Evolutionary conservation across 2,329 filamentous ascomycete species (phyloP), one percentile per base, ranked within the genome.

Genomic region (Phialemoniopsis sp.): DNA sequence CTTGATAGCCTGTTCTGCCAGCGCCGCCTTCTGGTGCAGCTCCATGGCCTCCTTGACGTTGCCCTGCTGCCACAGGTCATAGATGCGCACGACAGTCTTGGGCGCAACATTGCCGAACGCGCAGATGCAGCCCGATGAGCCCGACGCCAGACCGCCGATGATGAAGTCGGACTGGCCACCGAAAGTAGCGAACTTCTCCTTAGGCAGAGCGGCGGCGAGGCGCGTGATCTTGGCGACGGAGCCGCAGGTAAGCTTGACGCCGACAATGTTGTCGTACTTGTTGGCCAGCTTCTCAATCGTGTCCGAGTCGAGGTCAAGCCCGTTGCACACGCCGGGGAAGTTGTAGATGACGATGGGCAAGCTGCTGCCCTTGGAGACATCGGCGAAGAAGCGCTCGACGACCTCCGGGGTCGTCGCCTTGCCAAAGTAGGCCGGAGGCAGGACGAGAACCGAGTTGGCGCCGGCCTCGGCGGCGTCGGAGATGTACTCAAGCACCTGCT

Each of bases 161-260:
- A 89, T 59, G 56, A 86, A 89, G 52, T 89, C 85, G 3, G 77
- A 79, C 62, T 89, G 84, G 1, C 86, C 86, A 1, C 82, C 84
- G 51, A 79, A 88, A 1, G 80, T 76, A 2, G 82, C 76, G 53
- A 89, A 89, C 10, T 70, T 58, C 3, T 74, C 67, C 0, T 72
- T 58, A 0, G 70, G 58, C 42, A 85, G 62, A 44, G 66, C 56
- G 13, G 66, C 67, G 7, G 60, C 55, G 4, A 89, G 70, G 8
- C 84, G 70, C 4, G 79, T 78, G 36, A 88, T 73, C 61, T 88
- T 88, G 42, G 80, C 84, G 26, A 86, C 85, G 48, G 78, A 81
- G n/a, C 82, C 80, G 58, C 80, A 85, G 12, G 80, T 85, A 44
- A 85, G 63, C 55, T 48, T 45, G 45, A 43, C 43, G 34, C 46